These are phyloP conservation scores for Boletales sp. DNA, from an alignment of 768 basidiomycete species.

Conservation along the genomic window DNA sequence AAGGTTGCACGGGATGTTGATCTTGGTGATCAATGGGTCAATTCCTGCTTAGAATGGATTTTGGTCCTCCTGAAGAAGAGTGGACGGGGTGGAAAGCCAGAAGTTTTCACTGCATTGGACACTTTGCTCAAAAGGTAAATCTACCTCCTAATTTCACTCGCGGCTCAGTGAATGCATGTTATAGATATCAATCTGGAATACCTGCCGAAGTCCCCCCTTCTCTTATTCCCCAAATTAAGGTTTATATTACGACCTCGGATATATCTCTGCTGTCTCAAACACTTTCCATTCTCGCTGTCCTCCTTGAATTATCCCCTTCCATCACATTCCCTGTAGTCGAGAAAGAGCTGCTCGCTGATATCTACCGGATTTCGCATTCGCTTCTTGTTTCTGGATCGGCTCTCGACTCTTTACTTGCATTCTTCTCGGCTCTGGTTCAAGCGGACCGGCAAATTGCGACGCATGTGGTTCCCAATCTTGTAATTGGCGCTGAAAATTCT, in stretches of 20 bases:
- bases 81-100: slow-evolving; percentile 71
- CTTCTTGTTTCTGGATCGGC: slow-evolving; percentile 73
- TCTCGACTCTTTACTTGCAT: slow-evolving; percentile 77
- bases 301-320: slow-evolving; percentile 64
- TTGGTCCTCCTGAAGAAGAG: slow-evolving; percentile 74
- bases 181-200: slow-evolving; percentile 43
- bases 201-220: slow-evolving; percentile 57
- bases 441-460: slow-evolving; percentile 83
- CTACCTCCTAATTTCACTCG: not conserved
- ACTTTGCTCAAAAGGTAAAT: slow-evolving; percentile 64
- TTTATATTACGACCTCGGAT: slow-evolving; percentile 72
- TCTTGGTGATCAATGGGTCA: slow-evolving; percentile 76
- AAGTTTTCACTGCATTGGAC: slow-evolving; percentile 75
- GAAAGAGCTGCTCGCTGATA: slow-evolving; percentile 57
- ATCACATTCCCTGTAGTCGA: slow-evolving; percentile 77
- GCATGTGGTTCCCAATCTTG: slow-evolving; percentile 75
- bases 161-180: not conserved
- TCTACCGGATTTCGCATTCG: slow-evolving; percentile 73
- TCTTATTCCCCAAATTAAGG: slow-evolving; percentile 70
- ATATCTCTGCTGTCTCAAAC: slow-evolving; percentile 76
- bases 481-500: slow-evolving; percentile 61
- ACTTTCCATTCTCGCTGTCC: slow-evolving; percentile 59
- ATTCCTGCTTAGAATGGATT: slow-evolving; percentile 74
- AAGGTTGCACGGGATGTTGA: slow-evolving; percentile 76
- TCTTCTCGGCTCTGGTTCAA: slow-evolving; percentile 78